Percentiles rank a stretch among this genome's conserved stretches.
These are phyloP conservation scores for Fusarium sp. DNA, from an alignment of 2,329 filamentous ascomycete genomes.

Conservation along the genomic window DNA sequence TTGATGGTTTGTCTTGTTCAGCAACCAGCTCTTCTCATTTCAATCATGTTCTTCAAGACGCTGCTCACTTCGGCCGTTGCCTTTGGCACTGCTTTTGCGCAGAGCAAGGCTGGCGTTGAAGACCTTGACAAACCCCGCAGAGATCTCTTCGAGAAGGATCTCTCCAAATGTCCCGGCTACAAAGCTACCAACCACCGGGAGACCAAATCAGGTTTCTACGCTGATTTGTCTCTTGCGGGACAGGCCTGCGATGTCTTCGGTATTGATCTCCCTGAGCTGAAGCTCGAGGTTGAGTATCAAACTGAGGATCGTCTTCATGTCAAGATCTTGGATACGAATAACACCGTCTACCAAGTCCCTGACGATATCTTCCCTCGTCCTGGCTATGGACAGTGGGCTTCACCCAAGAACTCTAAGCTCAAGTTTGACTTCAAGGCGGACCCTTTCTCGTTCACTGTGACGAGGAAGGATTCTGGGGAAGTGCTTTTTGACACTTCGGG, in stretches of 20 bases:
- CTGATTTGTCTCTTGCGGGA: slow-evolving; percentile 76
- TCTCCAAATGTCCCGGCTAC: slow-evolving; percentile 71
- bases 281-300: slow-evolving; percentile 65
- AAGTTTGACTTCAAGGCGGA: slow-evolving; percentile 54
- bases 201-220: slow-evolving; percentile 67
- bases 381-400: slow-evolving; percentile 37
- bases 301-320: slow-evolving; percentile 70
- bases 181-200: slow-evolving; percentile 67
- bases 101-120: slow-evolving; percentile 34
- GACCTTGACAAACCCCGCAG: slow-evolving; percentile 27
- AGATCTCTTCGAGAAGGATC: slow-evolving; percentile 35
- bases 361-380: slow-evolving; percentile 71
- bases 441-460: slow-evolving; percentile 76
- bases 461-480: slow-evolving; percentile 51
- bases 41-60: slow-evolving; percentile 30
- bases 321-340: slow-evolving; percentile 75
- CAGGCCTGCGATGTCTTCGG: slow-evolving; percentile 81
- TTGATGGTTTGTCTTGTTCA: neutral
- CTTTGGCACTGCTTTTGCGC: slow-evolving; percentile 26
- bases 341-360: slow-evolving; percentile 79
- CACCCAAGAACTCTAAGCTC: slow-evolving; percentile 53
- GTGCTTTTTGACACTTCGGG: slow-evolving; percentile 77
- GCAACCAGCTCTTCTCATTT: slow-evolving; percentile 1
- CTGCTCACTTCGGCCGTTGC: slow-evolving; percentile 23
- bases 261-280: slow-evolving; percentile 74